phyloP scores from a whole-genome alignment of 1,284 basidiomycete species.

The Cutaneotrichosporon daszewskae region DNA sequence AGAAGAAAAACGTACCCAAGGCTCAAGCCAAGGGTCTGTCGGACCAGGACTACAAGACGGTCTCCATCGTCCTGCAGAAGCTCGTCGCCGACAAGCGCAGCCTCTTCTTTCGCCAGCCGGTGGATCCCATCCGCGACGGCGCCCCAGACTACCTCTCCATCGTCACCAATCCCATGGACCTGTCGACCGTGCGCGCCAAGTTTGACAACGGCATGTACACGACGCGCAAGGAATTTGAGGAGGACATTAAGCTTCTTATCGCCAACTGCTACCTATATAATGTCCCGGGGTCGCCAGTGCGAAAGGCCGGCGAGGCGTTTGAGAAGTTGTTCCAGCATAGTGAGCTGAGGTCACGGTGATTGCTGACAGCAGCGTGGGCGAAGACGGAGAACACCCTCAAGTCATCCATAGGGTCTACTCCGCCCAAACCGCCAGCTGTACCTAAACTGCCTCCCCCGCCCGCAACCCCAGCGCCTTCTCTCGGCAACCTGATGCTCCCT shows the following conservation, averaged over 20 bases:
- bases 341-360: slow-evolving; percentile 48
- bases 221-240: slow-evolving; percentile 74
- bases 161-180: slow-evolving; percentile 91
- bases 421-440: not conserved
- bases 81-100: slow-evolving; percentile 48
- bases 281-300: slow-evolving; percentile 62
- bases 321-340: slow-evolving; percentile 80
- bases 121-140: slow-evolving; percentile 79
- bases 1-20: slow-evolving; percentile 57
- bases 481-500: too few species aligned
- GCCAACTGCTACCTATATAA: slow-evolving; percentile 87
- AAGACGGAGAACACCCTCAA: slow-evolving; percentile 37
- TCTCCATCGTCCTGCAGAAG: slow-evolving; percentile 75
- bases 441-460: not conserved
- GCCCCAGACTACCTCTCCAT: slow-evolving; percentile 84
- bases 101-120: slow-evolving; percentile 67
- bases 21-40: slow-evolving; percentile 77
- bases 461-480: slow-evolving; percentile 5
- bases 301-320: slow-evolving; percentile 68
- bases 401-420: slow-evolving; percentile 13
- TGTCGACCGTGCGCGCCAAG: slow-evolving; percentile 82
- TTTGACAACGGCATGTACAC: slow-evolving; percentile 75
- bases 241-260: slow-evolving; percentile 84
- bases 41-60: slow-evolving; percentile 70
- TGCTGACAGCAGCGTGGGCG: slow-evolving; percentile 26